Conservation (phyloP, 2,329 filamentous ascomycete species). For the Epichloe typhina region DNA sequence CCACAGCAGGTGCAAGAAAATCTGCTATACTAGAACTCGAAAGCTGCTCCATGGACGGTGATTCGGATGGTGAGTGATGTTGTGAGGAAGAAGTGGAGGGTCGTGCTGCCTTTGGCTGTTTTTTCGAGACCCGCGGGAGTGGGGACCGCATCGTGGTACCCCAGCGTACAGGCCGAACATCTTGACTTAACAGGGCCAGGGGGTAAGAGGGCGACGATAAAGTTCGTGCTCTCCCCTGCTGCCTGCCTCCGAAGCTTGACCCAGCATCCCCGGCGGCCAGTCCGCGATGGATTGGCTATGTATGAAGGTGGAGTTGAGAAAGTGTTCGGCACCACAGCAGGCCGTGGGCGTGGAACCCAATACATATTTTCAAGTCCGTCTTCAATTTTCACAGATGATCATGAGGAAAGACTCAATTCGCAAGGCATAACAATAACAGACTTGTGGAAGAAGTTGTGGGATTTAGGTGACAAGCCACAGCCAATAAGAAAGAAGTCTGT, state of each 20-base stretch:
- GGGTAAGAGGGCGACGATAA: constrained; percentile 6
- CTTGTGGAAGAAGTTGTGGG: constrained; percentile 2
- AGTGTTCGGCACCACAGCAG: not conserved
- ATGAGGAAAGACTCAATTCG: not conserved
- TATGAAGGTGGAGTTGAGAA: not conserved
- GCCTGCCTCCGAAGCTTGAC: constrained; percentile 3
- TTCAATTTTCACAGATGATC: not conserved
- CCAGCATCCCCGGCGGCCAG: not conserved
- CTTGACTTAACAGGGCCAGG: constrained; percentile 6
- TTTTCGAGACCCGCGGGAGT: constrained; percentile 1
- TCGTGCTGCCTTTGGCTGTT: constrained; percentile 4
- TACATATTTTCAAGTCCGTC: not conserved
- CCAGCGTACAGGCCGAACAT: constrained; percentile 13
- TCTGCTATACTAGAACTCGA: constrained; percentile 20
- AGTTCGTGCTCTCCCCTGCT: constrained; percentile 6
- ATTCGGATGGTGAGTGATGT: constrained; percentile 5
- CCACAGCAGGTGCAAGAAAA: constrained; percentile 43
- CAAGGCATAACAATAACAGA: not conserved
- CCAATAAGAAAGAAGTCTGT: constrained; percentile 1
- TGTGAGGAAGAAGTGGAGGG: constrained; percentile 4
- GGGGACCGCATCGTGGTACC: constrained; percentile 12
- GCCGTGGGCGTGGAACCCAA: not conserved
- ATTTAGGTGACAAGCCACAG: constrained; percentile 4
- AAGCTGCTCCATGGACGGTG: constrained; percentile 10
- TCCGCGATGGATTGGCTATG: constrained; percentile 1